Evolutionary conservation across 2,329 filamentous ascomycete genomes (phyloP).

Genomic region (Epichloe gansuensis): DNA sequence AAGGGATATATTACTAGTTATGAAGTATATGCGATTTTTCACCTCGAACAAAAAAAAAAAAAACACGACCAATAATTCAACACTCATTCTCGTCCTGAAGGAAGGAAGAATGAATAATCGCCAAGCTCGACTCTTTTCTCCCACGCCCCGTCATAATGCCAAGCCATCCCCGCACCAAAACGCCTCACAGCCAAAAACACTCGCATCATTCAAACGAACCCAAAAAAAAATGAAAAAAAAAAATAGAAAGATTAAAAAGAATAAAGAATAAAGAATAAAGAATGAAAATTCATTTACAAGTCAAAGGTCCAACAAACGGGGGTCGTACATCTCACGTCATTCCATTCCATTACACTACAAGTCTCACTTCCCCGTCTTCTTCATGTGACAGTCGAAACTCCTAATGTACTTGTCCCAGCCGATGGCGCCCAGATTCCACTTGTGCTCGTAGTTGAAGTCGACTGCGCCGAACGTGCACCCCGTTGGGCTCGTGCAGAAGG

Average conservation of each 20-base stretch:
- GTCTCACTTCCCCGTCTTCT: background rate
- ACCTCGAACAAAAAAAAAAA: no score
- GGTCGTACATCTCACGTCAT: background rate
- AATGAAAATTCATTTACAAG: background rate
- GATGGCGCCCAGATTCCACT: constrained; percentile 33
- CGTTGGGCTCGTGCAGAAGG: constrained; percentile 34
- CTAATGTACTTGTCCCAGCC: constrained; percentile 28
- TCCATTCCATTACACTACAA: background rate
- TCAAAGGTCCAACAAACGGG: background rate
- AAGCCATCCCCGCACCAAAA: background rate
- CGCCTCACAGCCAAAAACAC: background rate
- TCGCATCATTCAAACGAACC: no score
- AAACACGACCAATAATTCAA: no score
- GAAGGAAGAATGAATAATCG: background rate
- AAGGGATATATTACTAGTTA: no score
- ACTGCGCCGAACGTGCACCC: constrained; percentile 40
- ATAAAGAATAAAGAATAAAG: no score
- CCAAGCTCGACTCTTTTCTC: no score
- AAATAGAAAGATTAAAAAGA: no score
- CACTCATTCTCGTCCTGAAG: background rate
- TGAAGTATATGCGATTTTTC: no score
- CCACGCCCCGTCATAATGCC: background rate
- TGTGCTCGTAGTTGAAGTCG: constrained; percentile 31
- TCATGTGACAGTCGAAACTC: constrained; percentile 21
- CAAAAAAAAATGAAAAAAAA: no score